These are phyloP conservation scores for Vitellaria paradoxa DNA, from an alignment of 179 eudicot species.

Conservation along the genomic window DNA sequence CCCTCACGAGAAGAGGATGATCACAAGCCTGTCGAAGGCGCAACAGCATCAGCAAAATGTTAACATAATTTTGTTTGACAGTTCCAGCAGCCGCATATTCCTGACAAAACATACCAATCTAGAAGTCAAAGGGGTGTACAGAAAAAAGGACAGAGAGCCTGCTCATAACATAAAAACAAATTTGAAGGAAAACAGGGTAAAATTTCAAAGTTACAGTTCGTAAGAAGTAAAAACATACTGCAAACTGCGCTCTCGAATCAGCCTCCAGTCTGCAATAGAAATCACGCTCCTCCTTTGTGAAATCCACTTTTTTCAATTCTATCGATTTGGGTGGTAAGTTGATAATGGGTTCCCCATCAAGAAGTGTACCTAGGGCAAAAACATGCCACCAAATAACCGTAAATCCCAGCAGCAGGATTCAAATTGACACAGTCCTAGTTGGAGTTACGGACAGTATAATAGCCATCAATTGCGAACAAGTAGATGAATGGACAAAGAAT, in stretches of 20 bases:
- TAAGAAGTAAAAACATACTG: conserved; percentile 43
- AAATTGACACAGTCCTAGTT: not conserved
- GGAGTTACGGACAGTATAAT: not conserved
- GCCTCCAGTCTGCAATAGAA: conserved; percentile 85
- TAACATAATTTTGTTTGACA: conserved; percentile 89
- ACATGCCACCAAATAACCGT: conserved; percentile 3
- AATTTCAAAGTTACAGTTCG: not conserved
- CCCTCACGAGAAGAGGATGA: conserved; percentile 85
- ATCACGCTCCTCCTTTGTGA: conserved; percentile 75
- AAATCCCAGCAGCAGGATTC: conserved; percentile 7
- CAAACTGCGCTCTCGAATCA: conserved; percentile 93
- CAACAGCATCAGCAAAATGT: conserved; percentile 85
- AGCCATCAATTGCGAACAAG: not conserved
- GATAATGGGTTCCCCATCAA: conserved; percentile 94
- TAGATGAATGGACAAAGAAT: not conserved
- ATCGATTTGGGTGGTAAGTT: conserved; percentile 81
- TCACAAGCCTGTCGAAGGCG: conserved; percentile 99
- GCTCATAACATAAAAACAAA: not conserved
- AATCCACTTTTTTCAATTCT: conserved; percentile 76
- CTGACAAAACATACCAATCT: conserved; percentile 36
- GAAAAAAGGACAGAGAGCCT: not conserved
- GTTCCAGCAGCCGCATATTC: conserved; percentile 94
- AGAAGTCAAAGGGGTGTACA: not conserved
- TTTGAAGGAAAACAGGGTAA: not conserved
- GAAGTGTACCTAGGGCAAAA: conserved; percentile 58